Evolutionary conservation across 495 filamentous ascomycete species (phyloP), one percentile per base, ranked within the genome.

Genomic region (Penicillium coprophilum): DNA sequence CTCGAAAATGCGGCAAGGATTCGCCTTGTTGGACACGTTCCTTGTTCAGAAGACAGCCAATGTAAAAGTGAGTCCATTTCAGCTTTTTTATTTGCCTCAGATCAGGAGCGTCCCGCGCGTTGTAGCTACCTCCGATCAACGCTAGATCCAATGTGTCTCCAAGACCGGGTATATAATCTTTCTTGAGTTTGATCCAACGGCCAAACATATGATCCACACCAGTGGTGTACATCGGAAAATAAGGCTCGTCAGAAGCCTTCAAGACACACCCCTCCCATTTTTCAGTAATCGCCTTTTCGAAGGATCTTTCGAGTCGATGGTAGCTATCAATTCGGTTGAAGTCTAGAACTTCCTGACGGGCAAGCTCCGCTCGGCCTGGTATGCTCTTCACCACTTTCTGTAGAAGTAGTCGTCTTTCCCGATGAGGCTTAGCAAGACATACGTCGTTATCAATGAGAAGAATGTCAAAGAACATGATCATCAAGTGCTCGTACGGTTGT

Each of bases 111-210:
- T 85, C 84, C 45, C 73, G 76, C 11, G 83, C 71, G 57, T 87
- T 82, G 57, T 86, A 90, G 2, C 80, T 79, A 7, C 80, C 91
- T 5, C 89, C 91, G 31, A 96, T 71, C 7, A 93, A 78, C 2
- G 87, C 84, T 59, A 96, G 87, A 66, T 96, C 91, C 1, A 87
- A 84, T 39, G 89, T 86, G 60, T 95, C 90, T 2, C 91, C 91
- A 60, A 91, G 79, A 6, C 84, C 82, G 19, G 75, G 76, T n/a
- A 96, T 87, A 56, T 95, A 96, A 60, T 95, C 91, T 59, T 92
- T 95, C 67, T 96, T 96, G 27, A 96, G 65, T 70, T 96, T 96
- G 63, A 96, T 88, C 71, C 85, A 87, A 24, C 79, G 78, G 48
- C 77, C 78, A 32, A 59, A 73, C 32, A 70, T 78, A 30, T 47